These are phyloP conservation scores for Poa pratensis DNA, from an alignment of 176 grass and related monocot species.

Conservation along the genomic window DNA sequence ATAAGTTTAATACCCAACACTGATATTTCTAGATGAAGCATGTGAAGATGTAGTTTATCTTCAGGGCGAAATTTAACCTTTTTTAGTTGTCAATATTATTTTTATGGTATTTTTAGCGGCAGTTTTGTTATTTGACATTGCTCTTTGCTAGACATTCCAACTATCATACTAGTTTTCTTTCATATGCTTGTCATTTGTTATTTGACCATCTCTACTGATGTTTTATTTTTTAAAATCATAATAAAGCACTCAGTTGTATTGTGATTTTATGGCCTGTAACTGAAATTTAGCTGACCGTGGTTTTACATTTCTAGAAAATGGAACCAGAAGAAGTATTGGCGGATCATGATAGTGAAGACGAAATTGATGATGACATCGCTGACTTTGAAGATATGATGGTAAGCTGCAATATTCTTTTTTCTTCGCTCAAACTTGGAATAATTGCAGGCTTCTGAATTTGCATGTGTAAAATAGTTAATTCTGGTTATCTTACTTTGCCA, in stretches of 20 bases:
- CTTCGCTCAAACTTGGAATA: conserved; percentile 24
- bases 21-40: conserved; percentile 17
- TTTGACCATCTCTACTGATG: background rate
- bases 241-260: background rate
- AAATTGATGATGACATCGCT: conserved; percentile 87
- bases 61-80: background rate
- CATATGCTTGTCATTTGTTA: background rate
- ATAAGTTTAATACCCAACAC: background rate
- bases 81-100: background rate
- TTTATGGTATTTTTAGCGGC: background rate
- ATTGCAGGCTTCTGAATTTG: conserved; percentile 4
- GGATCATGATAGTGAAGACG: conserved; percentile 88
- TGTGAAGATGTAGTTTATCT: background rate
- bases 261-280: background rate
- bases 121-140: background rate
- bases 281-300: conserved; percentile 33
- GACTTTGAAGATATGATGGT: conserved; percentile 90
- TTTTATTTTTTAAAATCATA: background rate
- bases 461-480: conserved; percentile 11
- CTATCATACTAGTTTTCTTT: background rate
- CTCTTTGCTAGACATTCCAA: background rate
- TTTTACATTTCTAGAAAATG: conserved; percentile 65
- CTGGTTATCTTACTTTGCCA: conserved; percentile 21
- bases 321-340: conserved; percentile 72
- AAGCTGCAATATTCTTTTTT: conserved; percentile 47